phyloP scores from a whole-genome alignment of 352 stramenopile species.

The Pythium scleroteichum region DNA sequence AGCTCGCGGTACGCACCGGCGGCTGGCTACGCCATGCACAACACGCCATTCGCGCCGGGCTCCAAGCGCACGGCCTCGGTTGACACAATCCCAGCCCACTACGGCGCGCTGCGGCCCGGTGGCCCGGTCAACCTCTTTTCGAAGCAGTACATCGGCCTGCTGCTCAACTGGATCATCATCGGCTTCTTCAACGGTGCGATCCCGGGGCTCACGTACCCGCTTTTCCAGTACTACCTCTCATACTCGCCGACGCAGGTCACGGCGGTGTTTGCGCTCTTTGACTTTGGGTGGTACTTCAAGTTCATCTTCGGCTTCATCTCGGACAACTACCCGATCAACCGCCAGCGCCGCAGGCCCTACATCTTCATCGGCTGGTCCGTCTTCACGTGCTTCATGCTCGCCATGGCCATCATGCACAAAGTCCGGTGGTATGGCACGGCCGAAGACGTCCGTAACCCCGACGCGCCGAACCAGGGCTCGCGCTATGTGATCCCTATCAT shows the following conservation, averaged over 20 bases:
- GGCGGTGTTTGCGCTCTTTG: constrained; percentile 4
- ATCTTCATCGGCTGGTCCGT: constrained; percentile 28
- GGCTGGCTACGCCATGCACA: constrained; percentile 5
- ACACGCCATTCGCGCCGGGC: constrained; percentile 10
- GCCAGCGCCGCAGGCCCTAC: constrained; percentile 30
- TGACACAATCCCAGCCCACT: constrained; percentile 14
- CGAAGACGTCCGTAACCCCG: constrained; percentile 8
- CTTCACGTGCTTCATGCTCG: constrained; percentile 15
- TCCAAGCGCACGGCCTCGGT: constrained; percentile 14
- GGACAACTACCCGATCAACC: constrained; percentile 20
- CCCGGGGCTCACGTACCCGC: constrained; percentile 20
- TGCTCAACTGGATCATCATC: constrained; percentile 32
- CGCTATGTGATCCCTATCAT: constrained; percentile 26
- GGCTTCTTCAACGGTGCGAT: constrained; percentile 31
- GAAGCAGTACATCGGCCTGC: constrained; percentile 25
- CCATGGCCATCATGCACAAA: constrained; percentile 11
- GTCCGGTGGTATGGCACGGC: constrained; percentile 12
- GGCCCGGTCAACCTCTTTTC: constrained; percentile 22
- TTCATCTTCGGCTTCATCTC: constrained; percentile 24
- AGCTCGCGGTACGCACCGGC: not conserved
- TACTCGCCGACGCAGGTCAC: not conserved
- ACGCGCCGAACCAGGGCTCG: constrained; percentile 14
- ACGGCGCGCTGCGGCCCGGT: constrained; percentile 21
- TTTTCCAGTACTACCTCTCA: constrained; percentile 25
- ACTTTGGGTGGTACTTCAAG: constrained; percentile 23